Evolutionary conservation across 2,329 filamentous ascomycete genomes (phyloP), one percentile per base, ranked within the genome.

Genomic region (Sarocladiaceae sp.): DNA sequence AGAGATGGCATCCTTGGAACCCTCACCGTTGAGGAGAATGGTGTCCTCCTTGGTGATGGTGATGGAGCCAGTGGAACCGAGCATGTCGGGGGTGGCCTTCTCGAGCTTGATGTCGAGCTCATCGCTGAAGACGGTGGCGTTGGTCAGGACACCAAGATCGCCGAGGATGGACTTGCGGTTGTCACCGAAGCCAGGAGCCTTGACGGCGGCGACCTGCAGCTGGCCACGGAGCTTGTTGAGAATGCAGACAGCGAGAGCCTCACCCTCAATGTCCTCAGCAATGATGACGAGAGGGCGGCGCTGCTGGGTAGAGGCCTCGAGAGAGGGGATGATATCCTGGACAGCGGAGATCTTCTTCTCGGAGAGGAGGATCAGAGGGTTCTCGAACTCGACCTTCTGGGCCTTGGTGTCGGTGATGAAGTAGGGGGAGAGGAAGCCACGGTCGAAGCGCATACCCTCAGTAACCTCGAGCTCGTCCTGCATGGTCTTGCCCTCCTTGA

Each of bases 291-390:
- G 85, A 53, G 93, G 93, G 54, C 93, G 87, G 68, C 93, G 90
- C 66, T 88, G 80, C 70, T 95, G 89, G 58, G 93, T 95, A 48
- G 93, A 97, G 56, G 88, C 88, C 77, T 98, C 93, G 47, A 98
- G 88, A 53, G 93, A 89, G 53, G 93, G 93, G 62, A 98, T 91
- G 63, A 98, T 97, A 70, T 98, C 93, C 75, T 97, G 91, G 48
- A 97, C 93, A 49, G 90, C 88, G 43, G 93, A 98, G 70, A 98
- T 98, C 84, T 98, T 98, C 87, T 96, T 97, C 82, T 98, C 93
- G 7, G 93, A 97, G 45, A 98, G 87, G 42, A 98, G 86, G 66
- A 98, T 93, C 64, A 98, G 73, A 53, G 93, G 93, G 81, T 98
- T 97, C 83, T 98, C 93, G 56, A 98, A 98, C 74, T 98, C 93